A percentile compares a stretch with the other conserved stretches of the same genome.
These are phyloP conservation scores for Phyllachora maydis DNA, from an alignment of 2,329 filamentous ascomycete genomes.

Conservation along the genomic window DNA sequence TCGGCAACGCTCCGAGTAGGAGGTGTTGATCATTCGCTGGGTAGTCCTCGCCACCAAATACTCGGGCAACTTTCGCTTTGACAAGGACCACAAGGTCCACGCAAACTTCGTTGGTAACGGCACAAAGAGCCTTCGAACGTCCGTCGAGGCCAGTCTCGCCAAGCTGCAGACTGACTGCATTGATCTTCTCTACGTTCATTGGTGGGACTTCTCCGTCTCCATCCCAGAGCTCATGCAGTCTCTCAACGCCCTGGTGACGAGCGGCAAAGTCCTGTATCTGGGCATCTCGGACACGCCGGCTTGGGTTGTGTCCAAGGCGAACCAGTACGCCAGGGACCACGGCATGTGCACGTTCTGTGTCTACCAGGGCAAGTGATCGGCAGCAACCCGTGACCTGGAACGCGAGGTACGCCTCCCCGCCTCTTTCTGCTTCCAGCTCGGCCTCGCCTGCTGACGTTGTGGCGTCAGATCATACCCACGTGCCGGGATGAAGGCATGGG, in stretches of 20 bases:
- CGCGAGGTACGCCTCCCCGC: too few species aligned
- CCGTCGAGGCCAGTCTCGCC: conserved; percentile 31
- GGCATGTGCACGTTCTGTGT: conserved; percentile 37
- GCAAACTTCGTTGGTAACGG: conserved; percentile 37
- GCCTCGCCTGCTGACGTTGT: too few species aligned
- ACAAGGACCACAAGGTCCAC: conserved; percentile 20
- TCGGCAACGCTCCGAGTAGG: too few species aligned
- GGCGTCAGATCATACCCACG: conserved; percentile 54
- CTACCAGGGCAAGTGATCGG: conserved; percentile 45
- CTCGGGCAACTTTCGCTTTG: conserved; percentile 33
- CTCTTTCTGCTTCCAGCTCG: too few species aligned
- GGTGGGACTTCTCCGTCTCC: conserved; percentile 33
- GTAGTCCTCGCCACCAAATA: conserved; percentile 54
- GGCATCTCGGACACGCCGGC: conserved; percentile 36
- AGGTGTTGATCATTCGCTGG: too few species aligned
- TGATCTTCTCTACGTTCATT: conserved; percentile 34
- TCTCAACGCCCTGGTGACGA: conserved; percentile 26
- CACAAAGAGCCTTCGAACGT: conserved; percentile 35
- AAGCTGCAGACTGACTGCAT: conserved; percentile 50
- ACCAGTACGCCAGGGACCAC: conserved; percentile 37
- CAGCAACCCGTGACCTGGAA: conserved; percentile 38
- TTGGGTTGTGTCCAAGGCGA: conserved; percentile 30
- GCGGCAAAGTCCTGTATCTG: conserved; percentile 36
- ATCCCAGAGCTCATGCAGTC: conserved; percentile 38
- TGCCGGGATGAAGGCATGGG: conserved; percentile 32